Evolutionary conservation across 345 rosid species (phyloP), one percentile per base, ranked within the genome.

Genomic region (Hirschfeldia incana): DNA sequence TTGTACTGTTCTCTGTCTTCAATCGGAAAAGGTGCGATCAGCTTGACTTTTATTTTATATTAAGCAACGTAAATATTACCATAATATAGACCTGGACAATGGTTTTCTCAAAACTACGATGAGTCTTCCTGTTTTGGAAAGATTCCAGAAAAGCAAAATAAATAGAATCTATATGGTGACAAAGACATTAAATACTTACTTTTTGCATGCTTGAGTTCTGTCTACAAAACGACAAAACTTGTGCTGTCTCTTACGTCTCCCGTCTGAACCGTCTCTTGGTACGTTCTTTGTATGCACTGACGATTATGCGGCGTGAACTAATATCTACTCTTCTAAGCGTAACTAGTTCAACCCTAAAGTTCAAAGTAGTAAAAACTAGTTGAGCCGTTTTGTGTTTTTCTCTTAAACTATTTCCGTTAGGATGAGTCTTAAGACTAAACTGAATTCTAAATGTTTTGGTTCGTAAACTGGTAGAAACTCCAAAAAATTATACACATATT

Each of bases 221-320:
- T 36, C 67, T 49, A 78, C 76, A 71, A 64, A 53, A 78, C 55
- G 55, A 49, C 55, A 64, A 15, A 15, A 53, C 5, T 37, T 36
- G 15, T 28, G 66, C 71, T 63, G 76, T 78, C 76, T 64, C 49
- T 53, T 70, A 70, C 71, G 81, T 77, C 69, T 46, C 27, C 63
- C 58, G 8, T 64, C 36, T 58, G 71, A 53, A 78, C 81, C 28
- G 72, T 37, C 72, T 65, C 21, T 21, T 11, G 27, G 15, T 64
- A 53, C 69, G 46, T 53, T 70, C 28, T 64, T 34, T 77, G 70
- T 70, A 36, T 77, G 57, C 64, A 69, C 11, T 51, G 8, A 59
- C 49, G 26, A 65, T 59, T 11, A 67, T 28, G 69, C 37, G 6
- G 42, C 9, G 39, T 61, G 6, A 17, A 30, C 10, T 13, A 58